Base-by-base conservation (phyloP, 164 flowering plant species). In the Dillenia turbinata region DNA sequence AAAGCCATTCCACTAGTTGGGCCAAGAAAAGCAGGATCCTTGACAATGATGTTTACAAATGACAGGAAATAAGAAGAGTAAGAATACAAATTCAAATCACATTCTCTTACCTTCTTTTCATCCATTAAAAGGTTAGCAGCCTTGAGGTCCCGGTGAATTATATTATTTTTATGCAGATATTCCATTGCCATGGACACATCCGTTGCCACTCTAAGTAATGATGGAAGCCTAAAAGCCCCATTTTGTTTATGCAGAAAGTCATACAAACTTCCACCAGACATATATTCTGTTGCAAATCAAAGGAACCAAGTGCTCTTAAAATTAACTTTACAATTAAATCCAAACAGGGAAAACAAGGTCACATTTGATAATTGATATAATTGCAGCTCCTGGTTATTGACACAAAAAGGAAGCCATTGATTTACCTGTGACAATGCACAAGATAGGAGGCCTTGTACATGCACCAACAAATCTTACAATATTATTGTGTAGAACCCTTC, bases 401-500 rank as follows among this genome's bases (percentile, higher is more conserved):
- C 40, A 26, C 33, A 33, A 33, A 4, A 33, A 33, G 40, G 40
- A 33, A 33, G 6, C 52, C 15, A 22, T 33, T 12, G 12, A 50
- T 46, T 19, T 72, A 92, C 99, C 99, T 65, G 98, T 95, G 49
- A 95, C 92, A 71, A 95, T 90, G 84, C 97, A 95, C 73, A 95
- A 74, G 70, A 72, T 83, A 52, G 97, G 97, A 63, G 94, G 78
- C 49, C 71, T 78, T 44, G 99, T 95, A 63, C 97, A 92, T 57
- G 99, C 99, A 55, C 98, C 99, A 44, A 95, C 92, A 67, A 95
- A 95, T 73, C 92, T 97, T 63, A 95, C 99, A 53, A 95, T 98
- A 83, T 95, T 92, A 79, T 87, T 95, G 75, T 95, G 99, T 10
- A 97, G 84, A 44, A 95, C 82, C 81, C 92, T 95, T 78, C 99